Base-by-base conservation (phyloP, 179 eudicot species). In the Sideroxylon spinosum region DNA sequence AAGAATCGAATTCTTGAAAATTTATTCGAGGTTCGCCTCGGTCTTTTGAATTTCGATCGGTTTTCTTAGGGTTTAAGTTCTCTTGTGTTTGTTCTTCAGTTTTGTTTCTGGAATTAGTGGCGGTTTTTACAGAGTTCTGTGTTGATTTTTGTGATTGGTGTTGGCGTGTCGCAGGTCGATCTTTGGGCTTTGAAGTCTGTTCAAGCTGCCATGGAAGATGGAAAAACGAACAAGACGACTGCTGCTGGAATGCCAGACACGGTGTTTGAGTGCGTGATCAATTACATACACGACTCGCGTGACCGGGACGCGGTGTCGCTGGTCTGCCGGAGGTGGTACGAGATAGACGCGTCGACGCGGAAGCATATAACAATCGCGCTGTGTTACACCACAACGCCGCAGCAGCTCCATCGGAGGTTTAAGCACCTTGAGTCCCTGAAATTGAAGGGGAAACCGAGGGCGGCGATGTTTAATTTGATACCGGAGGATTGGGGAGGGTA, bases 401-500 rank as follows among this genome's bases (percentile, higher is more conserved):
- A 75, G 49, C 82, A 83, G 78, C 86, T 95, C 1, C 59, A 78
- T 14, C 78, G 75, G 64, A 84, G 99, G 68, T 95, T 93, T 68
- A 92, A 87, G 9, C 85, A 87, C 68, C 83, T 95, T 0, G 98
- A 95, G 75, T 87, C 93, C 20, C 64, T 95, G 78, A 89, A 82
- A 79, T 80, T 95, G 2, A 95, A 95, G 84, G 99, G 97, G 19
- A 95, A 93, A 80, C 99, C 99, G 1, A 82, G 99, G 68, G 97
- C 99, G 1, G 91, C 99, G 10, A 95, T 93, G 99, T 95, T 89
- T 26, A 93, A 95, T 64, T 76, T 95, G 75, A 93, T 95, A 3
- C 97, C 97, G 0, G 98, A 93, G 59, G 93, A 95, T 81, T 95
- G 99, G 99, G 99, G 99, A 2, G 99, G 99, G 9, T 93, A 91